Base-by-base conservation (phyloP, 768 basidiomycete genomes). In the Calocybe cyanea region DNA sequence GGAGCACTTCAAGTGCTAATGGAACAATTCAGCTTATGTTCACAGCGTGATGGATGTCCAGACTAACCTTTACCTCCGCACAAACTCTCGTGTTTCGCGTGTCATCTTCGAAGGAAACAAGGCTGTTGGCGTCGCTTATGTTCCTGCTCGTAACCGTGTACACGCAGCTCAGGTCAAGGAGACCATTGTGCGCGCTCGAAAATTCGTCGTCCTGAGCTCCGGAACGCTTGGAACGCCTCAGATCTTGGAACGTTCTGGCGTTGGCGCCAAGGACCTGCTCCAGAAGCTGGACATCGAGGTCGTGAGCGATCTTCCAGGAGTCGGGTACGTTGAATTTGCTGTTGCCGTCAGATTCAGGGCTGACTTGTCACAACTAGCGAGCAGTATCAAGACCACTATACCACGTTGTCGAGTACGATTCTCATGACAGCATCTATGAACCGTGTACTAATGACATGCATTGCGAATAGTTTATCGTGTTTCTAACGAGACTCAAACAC, bases 371-470 rank as follows among this genome's bases (percentile, higher is more conserved):
- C n/a, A 15, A 13, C 34, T 18, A 81, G 82, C 36, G 81, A 85
- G 61, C 64, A 85, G 60, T 86, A 85, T 62, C 83, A 85, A 60
- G 83, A 85, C 56, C 83, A 85, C 57, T 86, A 85, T 60, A 85
- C 83, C 9, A 85, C 82, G 1, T 70, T 85, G 24, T 78, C 79
- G 1, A 62, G 81, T 82, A 52, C 43, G 76, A 60, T 9, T 15
- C 10, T 20, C 23, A 15, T 30, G 4, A 17, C 11, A 17, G 31
- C 23, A 17, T 14, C 20, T 7, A 7, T 8, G 24, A 28, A n/a
- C 2, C 5, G 7, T 8, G 4, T 18, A 33, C 37, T 11, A 31
- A 31, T 40, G 2, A 41, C 34, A n/a, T n/a, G n/a, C n/a, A n/a
- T n/a, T n/a, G 6, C 8, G 7, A 7, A 25, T 41, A 83, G 78